Evolutionary conservation across 257 asterid species (phyloP), one percentile per base, ranked within the genome.

Genomic region (Nicotiana paniculata): DNA sequence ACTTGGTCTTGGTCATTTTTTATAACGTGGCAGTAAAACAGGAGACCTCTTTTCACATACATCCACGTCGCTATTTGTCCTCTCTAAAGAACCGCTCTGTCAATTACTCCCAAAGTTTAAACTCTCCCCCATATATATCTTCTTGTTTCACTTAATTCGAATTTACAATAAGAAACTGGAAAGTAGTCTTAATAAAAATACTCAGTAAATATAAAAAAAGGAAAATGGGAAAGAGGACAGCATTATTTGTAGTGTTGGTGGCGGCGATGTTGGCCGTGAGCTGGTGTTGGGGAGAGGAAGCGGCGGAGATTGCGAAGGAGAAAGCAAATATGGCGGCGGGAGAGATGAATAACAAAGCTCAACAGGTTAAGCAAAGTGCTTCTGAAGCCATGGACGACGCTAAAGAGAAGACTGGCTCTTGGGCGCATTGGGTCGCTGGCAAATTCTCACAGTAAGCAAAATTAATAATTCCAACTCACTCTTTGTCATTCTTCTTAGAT

Each of bases 351-450:
- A 13, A 28, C 7, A 55, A 18, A 54, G 58, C 79, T 1, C 65
- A 74, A 10, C 68, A 83, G 32, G 84, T 84, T 54, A 69, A 30
- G 78, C 28, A 54, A 65, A 63, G 53, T 51, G 79, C 79, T 26
- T 57, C 72, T 0, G 79, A 81, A 8, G 57, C 85, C 57, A 77
- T 61, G 85, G 66, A 84, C 5, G 86, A 79, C 7, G 92, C 89
- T 18, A 82, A 83, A 48, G 85, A 88, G 0, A 80, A 35, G 5
- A 84, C 90, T 28, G 81, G 79, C 46, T 85, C 91, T 59, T 90
- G 91, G 94, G 43, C 93, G 35, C 88, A 77, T 72, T 88, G 91
- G 97, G 92, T 92, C 81, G 6, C 82, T 26, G 64, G 39, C 84
- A 88, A 86, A 76, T 82, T 89, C 26, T 79, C 91, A 2, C 88